Evolutionary conservation across 1,139 yeast genomes (phyloP).

Genomic region (Geotrichum candidum): DNA sequence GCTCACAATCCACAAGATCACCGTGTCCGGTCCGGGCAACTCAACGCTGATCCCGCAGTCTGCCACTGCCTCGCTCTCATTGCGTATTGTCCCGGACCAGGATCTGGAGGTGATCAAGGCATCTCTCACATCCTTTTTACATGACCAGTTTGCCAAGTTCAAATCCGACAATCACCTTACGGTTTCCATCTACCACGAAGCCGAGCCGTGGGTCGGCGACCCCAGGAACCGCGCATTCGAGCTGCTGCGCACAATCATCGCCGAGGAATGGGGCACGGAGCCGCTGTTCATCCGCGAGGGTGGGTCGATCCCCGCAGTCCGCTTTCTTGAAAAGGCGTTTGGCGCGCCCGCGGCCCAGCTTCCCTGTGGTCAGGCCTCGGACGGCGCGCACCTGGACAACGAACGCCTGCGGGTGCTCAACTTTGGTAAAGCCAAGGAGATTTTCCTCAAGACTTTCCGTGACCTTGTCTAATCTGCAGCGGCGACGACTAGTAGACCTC

Average conservation of each 20-base stretch:
- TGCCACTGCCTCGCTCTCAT: constrained; percentile 70
- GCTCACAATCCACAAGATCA: constrained; percentile 77
- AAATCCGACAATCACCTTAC: constrained; percentile 55
- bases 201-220: constrained; percentile 96
- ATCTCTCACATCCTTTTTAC: constrained; percentile 45
- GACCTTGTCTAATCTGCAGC: constrained; percentile 14
- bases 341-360: constrained; percentile 89
- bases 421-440: constrained; percentile 64
- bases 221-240: constrained; percentile 67
- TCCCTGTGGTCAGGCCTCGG: constrained; percentile 94
- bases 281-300: constrained; percentile 92
- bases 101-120: constrained; percentile 53
- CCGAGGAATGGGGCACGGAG: constrained; percentile 21
- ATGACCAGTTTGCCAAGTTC: constrained; percentile 42
- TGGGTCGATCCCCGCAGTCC: constrained; percentile 87
- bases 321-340: constrained; percentile 76
- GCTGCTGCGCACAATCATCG: constrained; percentile 61
- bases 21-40: constrained; percentile 86
- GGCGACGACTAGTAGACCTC: no score
- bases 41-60: constrained; percentile 82
- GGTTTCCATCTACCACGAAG: constrained; percentile 66
- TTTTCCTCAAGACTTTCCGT: constrained; percentile 41
- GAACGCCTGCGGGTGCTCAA: constrained; percentile 78
- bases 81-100: constrained; percentile 88
- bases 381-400: constrained; percentile 86